Conservation (phyloP, 495 filamentous ascomycete species). For the Chlorociboria aeruginascens region DNA sequence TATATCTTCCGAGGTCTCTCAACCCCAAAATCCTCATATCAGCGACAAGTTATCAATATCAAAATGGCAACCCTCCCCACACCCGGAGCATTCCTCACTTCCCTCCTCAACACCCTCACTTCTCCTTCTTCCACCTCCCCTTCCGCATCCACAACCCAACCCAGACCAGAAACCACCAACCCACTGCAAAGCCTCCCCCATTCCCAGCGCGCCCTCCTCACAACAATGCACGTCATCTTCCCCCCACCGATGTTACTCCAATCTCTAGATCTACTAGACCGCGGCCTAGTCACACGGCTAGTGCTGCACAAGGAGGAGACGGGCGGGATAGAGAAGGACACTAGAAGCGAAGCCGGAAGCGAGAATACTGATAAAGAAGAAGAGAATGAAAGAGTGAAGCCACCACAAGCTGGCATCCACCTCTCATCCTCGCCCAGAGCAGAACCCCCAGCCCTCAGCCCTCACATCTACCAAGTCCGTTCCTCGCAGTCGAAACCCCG, state of each 20-base stretch:
- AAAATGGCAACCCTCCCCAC: conserved; percentile 21
- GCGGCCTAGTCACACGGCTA: conserved; percentile 42
- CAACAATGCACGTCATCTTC: conserved; percentile 55
- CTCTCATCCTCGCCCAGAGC: too few relatives aligned
- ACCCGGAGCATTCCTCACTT: conserved; percentile 31
- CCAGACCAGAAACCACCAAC: conserved; percentile 18
- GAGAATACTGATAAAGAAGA: background rate
- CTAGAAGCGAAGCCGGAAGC: background rate
- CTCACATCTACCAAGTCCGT: conserved; percentile 30
- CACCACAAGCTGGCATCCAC: conserved; percentile 10
- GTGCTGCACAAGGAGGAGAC: conserved; percentile 6
- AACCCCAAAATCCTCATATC: too few relatives aligned
- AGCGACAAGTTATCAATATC: background rate
- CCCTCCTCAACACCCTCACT: conserved; percentile 31
- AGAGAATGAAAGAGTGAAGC: background rate
- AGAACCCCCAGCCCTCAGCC: too few relatives aligned
- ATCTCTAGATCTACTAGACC: conserved; percentile 73
- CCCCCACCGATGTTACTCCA: conserved; percentile 47
- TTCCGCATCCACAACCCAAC: conserved; percentile 2
- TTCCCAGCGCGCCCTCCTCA: conserved; percentile 31
- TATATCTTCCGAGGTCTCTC: too few relatives aligned
- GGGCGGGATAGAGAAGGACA: background rate
- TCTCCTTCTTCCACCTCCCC: conserved; percentile 10
- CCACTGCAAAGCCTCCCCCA: conserved; percentile 27
- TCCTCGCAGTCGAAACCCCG: conserved; percentile 21